These are phyloP conservation scores for Lepiota venenata DNA, from an alignment of 768 basidiomycete genomes.

Conservation along the genomic window DNA sequence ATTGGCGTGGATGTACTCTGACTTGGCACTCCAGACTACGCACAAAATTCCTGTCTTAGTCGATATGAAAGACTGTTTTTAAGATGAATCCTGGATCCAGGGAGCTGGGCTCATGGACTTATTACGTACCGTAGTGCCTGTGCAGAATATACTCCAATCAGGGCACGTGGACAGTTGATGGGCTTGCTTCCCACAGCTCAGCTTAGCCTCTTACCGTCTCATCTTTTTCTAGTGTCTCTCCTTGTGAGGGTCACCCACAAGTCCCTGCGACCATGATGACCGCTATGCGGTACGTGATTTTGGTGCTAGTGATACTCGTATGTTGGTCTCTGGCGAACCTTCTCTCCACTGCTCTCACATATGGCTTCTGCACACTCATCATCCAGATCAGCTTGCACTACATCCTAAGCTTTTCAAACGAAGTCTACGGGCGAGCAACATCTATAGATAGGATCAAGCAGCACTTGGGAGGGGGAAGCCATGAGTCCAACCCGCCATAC, in stretches of 20 bases:
- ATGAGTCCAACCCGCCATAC: slow-evolving; percentile 38
- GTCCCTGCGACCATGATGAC: slow-evolving; percentile 44
- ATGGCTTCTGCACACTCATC: background rate
- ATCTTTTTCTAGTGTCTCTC: slow-evolving; percentile 2
- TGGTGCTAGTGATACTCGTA: slow-evolving; percentile 47
- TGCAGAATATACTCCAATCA: background rate
- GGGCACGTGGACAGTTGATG: too few relatives aligned
- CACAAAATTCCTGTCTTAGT: slow-evolving; percentile 34
- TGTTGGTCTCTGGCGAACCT: slow-evolving; percentile 14
- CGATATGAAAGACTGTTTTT: slow-evolving; percentile 36
- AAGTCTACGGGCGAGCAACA: slow-evolving; percentile 59
- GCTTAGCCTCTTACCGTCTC: background rate
- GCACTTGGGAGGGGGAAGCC: slow-evolving; percentile 25
- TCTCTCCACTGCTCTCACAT: background rate
- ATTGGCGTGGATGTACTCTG: background rate
- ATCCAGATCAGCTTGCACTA: slow-evolving; percentile 54
- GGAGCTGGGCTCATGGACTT: background rate
- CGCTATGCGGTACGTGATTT: slow-evolving; percentile 50
- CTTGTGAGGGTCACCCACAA: slow-evolving; percentile 10
- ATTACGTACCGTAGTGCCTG: background rate
- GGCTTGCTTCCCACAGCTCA: too few relatives aligned
- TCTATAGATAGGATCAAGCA: slow-evolving; percentile 44
- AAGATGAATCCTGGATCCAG: slow-evolving; percentile 10
- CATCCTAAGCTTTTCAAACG: slow-evolving; percentile 63
- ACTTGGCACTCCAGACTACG: slow-evolving; percentile 31